phyloP scores from a whole-genome alignment of 352 stramenopile genomes.

The Phytophthora hybrid region DNA sequence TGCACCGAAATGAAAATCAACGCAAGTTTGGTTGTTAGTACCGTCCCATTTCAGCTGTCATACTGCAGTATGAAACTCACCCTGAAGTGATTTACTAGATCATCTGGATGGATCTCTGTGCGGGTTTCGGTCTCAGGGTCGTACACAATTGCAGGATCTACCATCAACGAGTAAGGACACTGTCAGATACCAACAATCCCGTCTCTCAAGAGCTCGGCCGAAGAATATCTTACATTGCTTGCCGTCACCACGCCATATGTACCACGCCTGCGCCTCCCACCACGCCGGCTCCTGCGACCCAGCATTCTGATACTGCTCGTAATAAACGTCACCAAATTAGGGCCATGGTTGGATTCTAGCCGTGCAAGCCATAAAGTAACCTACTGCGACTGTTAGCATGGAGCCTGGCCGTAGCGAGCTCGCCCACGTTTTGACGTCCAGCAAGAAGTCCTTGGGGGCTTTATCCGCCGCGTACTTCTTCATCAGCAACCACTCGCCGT shows the following conservation, averaged over 20 bases:
- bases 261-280: slow-evolving; percentile 90
- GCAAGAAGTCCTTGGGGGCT: slow-evolving; percentile 56
- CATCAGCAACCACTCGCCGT: slow-evolving; percentile 74
- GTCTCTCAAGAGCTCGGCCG: background rate
- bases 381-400: slow-evolving; percentile 68
- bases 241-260: slow-evolving; percentile 75
- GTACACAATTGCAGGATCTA: slow-evolving; percentile 63
- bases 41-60: slow-evolving; percentile 7
- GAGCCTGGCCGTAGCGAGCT: slow-evolving; percentile 58
- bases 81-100: slow-evolving; percentile 67
- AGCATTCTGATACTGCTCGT: slow-evolving; percentile 71
- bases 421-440: slow-evolving; percentile 71
- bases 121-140: slow-evolving; percentile 53
- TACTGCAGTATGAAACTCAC: slow-evolving; percentile 32
- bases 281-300: slow-evolving; percentile 69
- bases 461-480: slow-evolving; percentile 59
- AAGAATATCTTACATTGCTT: slow-evolving; percentile 54
- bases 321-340: slow-evolving; percentile 18
- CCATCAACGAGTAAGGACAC: background rate
- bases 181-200: background rate
- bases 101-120: slow-evolving; percentile 52
- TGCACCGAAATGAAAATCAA: slow-evolving; percentile 28
- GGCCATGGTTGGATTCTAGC: background rate
- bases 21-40: slow-evolving; percentile 11
- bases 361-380: slow-evolving; percentile 22